These are phyloP conservation scores for Chaetomium sp. DNA, from an alignment of 2,329 filamentous ascomycete genomes.

Conservation along the genomic window DNA sequence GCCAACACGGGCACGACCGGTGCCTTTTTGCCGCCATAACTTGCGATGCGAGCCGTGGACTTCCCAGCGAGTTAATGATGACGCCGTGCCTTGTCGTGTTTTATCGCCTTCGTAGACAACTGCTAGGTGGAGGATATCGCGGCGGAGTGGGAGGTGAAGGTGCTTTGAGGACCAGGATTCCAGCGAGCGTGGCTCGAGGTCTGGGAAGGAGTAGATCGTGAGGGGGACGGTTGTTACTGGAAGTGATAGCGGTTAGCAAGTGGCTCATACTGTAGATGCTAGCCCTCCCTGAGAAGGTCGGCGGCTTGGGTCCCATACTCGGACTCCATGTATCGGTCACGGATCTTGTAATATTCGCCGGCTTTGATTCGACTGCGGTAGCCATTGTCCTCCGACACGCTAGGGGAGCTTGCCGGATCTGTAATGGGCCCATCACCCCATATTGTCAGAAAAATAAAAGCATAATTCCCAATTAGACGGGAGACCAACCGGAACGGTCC, in stretches of 20 bases:
- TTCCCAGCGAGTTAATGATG: conserved; percentile 72
- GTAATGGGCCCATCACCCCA: neutral
- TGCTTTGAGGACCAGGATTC: conserved; percentile 74
- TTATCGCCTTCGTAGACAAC: conserved; percentile 88
- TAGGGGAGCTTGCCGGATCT: conserved; percentile 14
- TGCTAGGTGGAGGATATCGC: conserved; percentile 87
- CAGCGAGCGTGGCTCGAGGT: conserved; percentile 74
- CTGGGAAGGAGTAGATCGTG: conserved; percentile 86
- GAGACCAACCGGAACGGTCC: conserved; percentile 23
- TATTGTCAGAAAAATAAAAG: conserved; percentile 2
- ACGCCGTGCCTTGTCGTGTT: conserved; percentile 80
- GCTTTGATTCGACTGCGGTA: conserved; percentile 38
- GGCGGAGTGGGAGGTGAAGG: conserved; percentile 77
- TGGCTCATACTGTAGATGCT: neutral
- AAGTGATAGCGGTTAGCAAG: conserved; percentile 28
- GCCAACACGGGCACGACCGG: conserved; percentile 71
- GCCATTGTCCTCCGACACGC: conserved; percentile 48
- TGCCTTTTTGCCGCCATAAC: conserved; percentile 79
- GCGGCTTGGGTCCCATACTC: conserved; percentile 31
- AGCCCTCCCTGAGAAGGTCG: neutral
- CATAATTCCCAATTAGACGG: neutral
- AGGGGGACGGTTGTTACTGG: conserved; percentile 59
- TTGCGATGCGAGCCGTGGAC: conserved; percentile 80
- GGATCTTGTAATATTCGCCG: conserved; percentile 33
- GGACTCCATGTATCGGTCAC: conserved; percentile 39